These are phyloP conservation scores for Annona squamosa DNA, from an alignment of 164 flowering plant species.

Conservation along the genomic window DNA sequence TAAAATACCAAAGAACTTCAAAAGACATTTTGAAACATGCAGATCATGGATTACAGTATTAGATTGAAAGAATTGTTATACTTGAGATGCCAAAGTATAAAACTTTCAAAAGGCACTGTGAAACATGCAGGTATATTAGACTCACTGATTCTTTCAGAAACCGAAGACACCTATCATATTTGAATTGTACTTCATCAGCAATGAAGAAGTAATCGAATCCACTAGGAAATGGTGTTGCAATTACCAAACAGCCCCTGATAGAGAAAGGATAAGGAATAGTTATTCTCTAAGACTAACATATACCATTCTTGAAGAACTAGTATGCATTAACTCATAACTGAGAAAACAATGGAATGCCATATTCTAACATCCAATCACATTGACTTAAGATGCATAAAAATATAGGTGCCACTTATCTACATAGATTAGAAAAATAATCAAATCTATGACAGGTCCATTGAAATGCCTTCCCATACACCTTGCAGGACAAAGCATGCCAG, in stretches of 20 bases:
- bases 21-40: constrained; percentile 5
- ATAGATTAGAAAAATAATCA: neutral
- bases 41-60: constrained; percentile 1
- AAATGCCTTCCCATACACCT: no score
- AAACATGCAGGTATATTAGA: constrained; percentile 8
- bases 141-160: constrained; percentile 60
- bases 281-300: no score
- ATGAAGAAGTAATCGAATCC: constrained; percentile 92
- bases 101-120: neutral
- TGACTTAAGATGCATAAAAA: no score
- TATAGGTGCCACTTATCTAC: neutral
- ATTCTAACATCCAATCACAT: no score
- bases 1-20: neutral
- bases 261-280: constrained; percentile 8
- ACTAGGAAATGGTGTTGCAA: constrained; percentile 94
- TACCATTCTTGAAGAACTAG: no score
- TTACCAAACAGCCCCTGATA: constrained; percentile 67
- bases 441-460: neutral
- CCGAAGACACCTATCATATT: constrained; percentile 80
- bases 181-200: constrained; percentile 94
- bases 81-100: neutral
- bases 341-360: no score
- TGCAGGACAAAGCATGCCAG: no score
- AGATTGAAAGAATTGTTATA: constrained; percentile 28
- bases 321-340: no score